Evolutionary conservation across 208 protist genomes (phyloP).

Genomic region (Borovskyia barvae): DNA sequence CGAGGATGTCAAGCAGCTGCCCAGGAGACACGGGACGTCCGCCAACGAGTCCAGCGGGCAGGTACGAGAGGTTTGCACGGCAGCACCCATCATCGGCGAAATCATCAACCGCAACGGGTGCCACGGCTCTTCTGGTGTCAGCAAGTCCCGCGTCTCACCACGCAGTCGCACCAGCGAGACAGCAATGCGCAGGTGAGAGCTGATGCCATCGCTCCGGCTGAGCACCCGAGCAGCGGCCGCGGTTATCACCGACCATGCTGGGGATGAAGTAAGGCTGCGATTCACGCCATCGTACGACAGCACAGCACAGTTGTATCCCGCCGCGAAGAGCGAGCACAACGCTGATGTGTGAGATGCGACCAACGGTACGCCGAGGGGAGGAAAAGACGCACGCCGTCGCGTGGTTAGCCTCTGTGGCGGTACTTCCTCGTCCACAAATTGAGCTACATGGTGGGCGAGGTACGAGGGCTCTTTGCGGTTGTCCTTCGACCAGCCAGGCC

Average conservation of each 20-base stretch:
- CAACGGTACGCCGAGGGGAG: too few relatives aligned
- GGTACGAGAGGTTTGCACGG: slow-evolving; percentile 16
- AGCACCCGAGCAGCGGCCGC: slow-evolving; percentile 24
- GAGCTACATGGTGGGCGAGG: too few relatives aligned
- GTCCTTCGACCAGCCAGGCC: too few relatives aligned
- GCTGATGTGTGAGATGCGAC: slow-evolving; percentile 13
- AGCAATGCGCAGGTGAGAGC: slow-evolving; percentile 22
- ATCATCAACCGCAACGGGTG: slow-evolving; percentile 19
- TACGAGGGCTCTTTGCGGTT: too few relatives aligned
- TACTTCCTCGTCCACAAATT: too few relatives aligned
- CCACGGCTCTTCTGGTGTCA: slow-evolving; percentile 8
- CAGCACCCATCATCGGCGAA: slow-evolving; percentile 38
- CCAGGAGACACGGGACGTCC: too few relatives aligned
- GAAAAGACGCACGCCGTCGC: too few relatives aligned
- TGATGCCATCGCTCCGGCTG: background rate
- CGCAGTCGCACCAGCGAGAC: slow-evolving; percentile 14
- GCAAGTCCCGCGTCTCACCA: slow-evolving; percentile 29
- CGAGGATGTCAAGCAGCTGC: too few relatives aligned
- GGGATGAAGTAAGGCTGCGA: slow-evolving; percentile 24
- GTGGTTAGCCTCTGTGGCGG: too few relatives aligned
- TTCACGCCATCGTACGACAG: slow-evolving; percentile 27
- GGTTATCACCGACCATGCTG: slow-evolving; percentile 26
- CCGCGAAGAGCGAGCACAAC: slow-evolving; percentile 25
- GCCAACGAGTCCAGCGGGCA: slow-evolving; percentile 12
- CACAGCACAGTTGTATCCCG: slow-evolving; percentile 27